Percentiles rank a stretch among this genome's conserved stretches.
Conservation (phyloP, 2,329 filamentous ascomycete genomes). For the Cladophialophora carrionii region DNA sequence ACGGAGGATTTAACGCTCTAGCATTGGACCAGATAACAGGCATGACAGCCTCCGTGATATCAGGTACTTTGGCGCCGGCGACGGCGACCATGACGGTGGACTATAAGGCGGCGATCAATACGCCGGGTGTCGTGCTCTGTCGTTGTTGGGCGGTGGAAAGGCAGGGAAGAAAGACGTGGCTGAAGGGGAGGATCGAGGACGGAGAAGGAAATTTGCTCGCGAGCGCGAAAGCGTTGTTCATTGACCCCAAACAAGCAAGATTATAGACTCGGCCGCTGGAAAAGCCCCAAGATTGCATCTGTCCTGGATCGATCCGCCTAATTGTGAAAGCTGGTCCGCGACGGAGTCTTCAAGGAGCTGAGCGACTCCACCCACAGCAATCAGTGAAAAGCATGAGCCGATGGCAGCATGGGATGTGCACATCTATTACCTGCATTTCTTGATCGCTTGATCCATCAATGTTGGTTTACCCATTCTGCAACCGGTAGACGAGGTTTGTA, state of each 20-base stretch:
- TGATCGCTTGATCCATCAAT: no score
- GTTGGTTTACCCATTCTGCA: no score
- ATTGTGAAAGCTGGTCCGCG: background rate
- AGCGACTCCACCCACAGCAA: background rate
- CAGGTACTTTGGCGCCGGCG: constrained; percentile 21
- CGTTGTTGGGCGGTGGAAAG: constrained; percentile 26
- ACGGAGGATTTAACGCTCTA: constrained; percentile 31
- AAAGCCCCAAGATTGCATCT: background rate
- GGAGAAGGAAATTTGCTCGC: constrained; percentile 24
- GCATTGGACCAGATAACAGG: constrained; percentile 33
- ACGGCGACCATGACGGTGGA: constrained; percentile 34
- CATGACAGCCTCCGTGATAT: constrained; percentile 8
- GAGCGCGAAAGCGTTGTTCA: constrained; percentile 28
- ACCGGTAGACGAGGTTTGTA: no score
- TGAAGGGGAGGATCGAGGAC: constrained; percentile 27
- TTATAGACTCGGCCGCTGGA: background rate
- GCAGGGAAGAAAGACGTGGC: constrained; percentile 31
- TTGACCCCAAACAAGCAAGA: constrained; percentile 16
- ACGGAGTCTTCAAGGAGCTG: background rate
- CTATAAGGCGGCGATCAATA: constrained; percentile 31
- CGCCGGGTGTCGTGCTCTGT: constrained; percentile 28
- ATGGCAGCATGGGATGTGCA: background rate
- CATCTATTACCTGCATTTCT: background rate
- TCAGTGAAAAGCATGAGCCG: background rate
- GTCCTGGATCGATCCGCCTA: background rate